A percentile compares a stretch with the other conserved stretches of the same genome.
These are phyloP conservation scores for Aegilops bicornis DNA, from an alignment of 176 grass and related monocot species.

Conservation along the genomic window DNA sequence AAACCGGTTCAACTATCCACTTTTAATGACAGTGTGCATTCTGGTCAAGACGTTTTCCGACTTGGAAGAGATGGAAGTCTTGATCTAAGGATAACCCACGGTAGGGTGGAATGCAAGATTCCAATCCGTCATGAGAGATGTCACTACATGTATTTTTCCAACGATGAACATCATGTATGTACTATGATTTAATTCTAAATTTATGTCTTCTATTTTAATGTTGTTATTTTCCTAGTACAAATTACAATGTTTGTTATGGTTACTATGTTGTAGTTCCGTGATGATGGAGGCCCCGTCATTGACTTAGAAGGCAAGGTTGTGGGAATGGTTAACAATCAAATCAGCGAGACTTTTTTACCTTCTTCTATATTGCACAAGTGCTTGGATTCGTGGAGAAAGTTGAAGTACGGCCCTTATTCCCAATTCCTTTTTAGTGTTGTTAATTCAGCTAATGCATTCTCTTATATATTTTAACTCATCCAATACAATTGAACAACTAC, in stretches of 20 bases:
- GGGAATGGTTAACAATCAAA: background rate
- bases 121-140: background rate
- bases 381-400: background rate
- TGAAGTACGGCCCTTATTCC: background rate
- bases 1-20: background rate
- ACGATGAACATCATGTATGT: background rate
- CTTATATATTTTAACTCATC: background rate
- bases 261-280: background rate
- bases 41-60: background rate
- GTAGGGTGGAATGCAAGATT: background rate
- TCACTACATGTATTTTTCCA: background rate
- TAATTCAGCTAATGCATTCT: background rate
- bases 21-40: background rate
- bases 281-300: background rate
- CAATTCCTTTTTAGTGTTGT: background rate
- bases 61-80: background rate
- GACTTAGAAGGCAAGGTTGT: background rate
- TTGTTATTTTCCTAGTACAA: background rate
- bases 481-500: background rate
- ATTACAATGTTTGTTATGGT: background rate
- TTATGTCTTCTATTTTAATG: background rate
- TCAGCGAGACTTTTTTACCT: background rate
- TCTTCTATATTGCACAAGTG: background rate
- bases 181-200: background rate
- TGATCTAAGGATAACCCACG: background rate